Conservation (phyloP, 805 yeast species). For the Hanseniaspora jakobsenii region DNA sequence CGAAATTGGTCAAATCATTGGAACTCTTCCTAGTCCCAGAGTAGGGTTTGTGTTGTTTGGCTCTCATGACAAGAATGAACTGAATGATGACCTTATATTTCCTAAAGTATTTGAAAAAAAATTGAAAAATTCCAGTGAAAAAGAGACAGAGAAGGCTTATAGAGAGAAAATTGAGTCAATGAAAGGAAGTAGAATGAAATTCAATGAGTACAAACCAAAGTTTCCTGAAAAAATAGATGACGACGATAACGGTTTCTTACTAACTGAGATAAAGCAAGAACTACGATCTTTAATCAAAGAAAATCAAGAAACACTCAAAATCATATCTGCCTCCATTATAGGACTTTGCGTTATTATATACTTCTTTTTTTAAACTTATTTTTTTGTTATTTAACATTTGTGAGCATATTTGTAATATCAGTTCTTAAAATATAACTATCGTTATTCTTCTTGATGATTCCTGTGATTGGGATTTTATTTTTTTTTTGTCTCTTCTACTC, state of each 20-base stretch:
- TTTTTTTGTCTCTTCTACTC: too few species aligned
- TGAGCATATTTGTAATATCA: too few species aligned
- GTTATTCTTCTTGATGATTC: too few species aligned
- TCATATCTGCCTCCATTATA: slow-evolving; percentile 19
- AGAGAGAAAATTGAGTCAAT: slow-evolving; percentile 22
- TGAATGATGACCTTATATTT: slow-evolving; percentile 35
- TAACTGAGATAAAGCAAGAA: slow-evolving; percentile 1
- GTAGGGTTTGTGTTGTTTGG: slow-evolving; percentile 1
- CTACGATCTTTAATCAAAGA: slow-evolving; percentile 18
- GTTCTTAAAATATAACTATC: too few species aligned
- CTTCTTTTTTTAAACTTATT: background rate
- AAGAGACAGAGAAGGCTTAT: slow-evolving; percentile 41
- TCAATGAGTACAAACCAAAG: slow-evolving; percentile 28
- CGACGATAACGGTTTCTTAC: slow-evolving; percentile 1
- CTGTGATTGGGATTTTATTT: too few species aligned
- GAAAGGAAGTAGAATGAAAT: slow-evolving; percentile 14
- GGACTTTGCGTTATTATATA: slow-evolving; percentile 17
- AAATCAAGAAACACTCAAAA: slow-evolving; percentile 19
- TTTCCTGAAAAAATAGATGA: slow-evolving; percentile 7
- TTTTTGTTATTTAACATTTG: background rate
- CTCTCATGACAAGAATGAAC: slow-evolving; percentile 24
- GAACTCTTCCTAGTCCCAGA: slow-evolving; percentile 64
- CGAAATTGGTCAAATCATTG: slow-evolving; percentile 36
- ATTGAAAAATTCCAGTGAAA: slow-evolving; percentile 35
- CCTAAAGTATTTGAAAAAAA: slow-evolving; percentile 43